phyloP scores from a whole-genome alignment of 2,329 filamentous ascomycete genomes.

The Celoporthe dispersa region DNA sequence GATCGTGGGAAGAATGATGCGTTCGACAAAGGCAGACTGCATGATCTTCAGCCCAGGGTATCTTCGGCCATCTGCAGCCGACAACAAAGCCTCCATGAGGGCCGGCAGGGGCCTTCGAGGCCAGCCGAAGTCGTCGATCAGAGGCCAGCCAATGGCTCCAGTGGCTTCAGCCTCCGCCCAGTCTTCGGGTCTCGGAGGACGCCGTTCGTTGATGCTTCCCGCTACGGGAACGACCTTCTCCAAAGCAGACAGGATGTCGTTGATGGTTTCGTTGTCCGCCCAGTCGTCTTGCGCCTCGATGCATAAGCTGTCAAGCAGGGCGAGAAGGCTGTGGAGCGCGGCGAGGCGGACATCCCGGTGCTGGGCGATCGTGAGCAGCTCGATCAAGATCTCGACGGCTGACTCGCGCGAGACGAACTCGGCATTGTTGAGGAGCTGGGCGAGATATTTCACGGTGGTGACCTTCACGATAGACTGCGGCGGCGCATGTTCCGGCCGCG shows the following conservation, averaged over 20 bases:
- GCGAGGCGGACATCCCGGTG: constrained; percentile 23
- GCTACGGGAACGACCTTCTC: constrained; percentile 15
- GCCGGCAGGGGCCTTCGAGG: background rate
- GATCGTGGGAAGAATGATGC: constrained; percentile 12
- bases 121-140: background rate
- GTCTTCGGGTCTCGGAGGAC: constrained; percentile 11
- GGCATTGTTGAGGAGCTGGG: constrained; percentile 23
- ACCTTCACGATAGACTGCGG: constrained; percentile 21
- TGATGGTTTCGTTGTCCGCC: background rate
- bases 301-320: constrained; percentile 15
- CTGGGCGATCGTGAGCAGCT: constrained; percentile 22
- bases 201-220: constrained; percentile 24
- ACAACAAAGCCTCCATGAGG: constrained; percentile 17
- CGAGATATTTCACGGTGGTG: constrained; percentile 26
- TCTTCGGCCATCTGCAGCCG: background rate
- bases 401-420: constrained; percentile 18
- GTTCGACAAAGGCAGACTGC: constrained; percentile 10
- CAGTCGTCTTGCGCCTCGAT: background rate
- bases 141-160: constrained; percentile 2
- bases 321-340: constrained; percentile 22
- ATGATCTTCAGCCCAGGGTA: constrained; percentile 13
- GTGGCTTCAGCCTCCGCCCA: constrained; percentile 16
- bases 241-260: constrained; percentile 16
- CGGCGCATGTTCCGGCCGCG: constrained; percentile 13
- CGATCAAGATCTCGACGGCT: constrained; percentile 16